Percentiles rank a stretch among this genome's conserved stretches.
Evolutionary conservation across 306 rosid species (phyloP).

Genomic region (Boehmeria nivea): DNA sequence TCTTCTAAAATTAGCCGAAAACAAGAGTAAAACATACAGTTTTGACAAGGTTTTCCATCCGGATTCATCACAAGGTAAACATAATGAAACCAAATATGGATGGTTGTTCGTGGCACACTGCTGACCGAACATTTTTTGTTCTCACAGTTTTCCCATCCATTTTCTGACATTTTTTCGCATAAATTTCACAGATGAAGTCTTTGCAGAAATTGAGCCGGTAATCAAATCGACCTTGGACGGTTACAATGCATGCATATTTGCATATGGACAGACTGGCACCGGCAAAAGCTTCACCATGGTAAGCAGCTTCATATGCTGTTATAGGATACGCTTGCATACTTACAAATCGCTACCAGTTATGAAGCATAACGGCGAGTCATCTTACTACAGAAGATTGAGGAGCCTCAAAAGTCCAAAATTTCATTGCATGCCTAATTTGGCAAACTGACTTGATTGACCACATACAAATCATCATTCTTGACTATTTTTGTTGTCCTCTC

Average conservation of each 20-base stretch:
- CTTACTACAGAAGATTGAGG: too few species aligned
- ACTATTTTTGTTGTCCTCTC: constrained; percentile 3
- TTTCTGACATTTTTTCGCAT: not conserved
- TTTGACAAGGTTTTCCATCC: constrained; percentile 34
- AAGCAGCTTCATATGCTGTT: constrained; percentile 4
- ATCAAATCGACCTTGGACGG: constrained; percentile 36
- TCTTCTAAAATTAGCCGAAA: constrained; percentile 23
- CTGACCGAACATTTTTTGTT: too few species aligned
- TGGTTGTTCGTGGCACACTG: too few species aligned
- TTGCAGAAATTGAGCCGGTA: constrained; percentile 33
- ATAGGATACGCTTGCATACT: not conserved
- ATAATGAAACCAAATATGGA: not conserved
- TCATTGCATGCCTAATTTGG: too few species aligned
- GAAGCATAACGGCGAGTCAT: too few species aligned
- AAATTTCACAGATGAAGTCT: constrained; percentile 36
- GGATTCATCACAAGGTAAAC: constrained; percentile 34
- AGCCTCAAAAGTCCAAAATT: too few species aligned
- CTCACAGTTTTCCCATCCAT: not conserved
- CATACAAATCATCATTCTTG: not conserved
- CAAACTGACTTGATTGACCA: too few species aligned
- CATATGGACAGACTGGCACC: constrained; percentile 42
- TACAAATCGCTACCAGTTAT: not conserved
- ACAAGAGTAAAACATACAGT: constrained; percentile 29
- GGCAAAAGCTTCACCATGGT: constrained; percentile 44
- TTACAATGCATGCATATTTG: constrained; percentile 39